phyloP scores from a whole-genome alignment of 495 filamentous ascomycete genomes.

The Xylaria curta region DNA sequence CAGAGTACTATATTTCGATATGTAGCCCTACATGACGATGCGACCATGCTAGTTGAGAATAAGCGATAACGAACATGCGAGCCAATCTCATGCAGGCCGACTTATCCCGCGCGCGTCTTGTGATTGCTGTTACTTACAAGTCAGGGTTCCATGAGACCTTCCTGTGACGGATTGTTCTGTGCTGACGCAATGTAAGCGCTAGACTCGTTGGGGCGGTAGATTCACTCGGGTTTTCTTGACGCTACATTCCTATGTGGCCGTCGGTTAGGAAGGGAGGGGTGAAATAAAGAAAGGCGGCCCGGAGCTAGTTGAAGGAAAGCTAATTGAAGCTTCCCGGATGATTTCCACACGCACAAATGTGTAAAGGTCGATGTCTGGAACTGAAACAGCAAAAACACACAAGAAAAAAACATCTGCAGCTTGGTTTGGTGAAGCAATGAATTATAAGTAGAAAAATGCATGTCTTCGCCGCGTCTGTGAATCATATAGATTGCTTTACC shows the following conservation, averaged over 20 bases:
- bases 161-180: conserved; percentile 18
- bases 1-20: not conserved
- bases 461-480: not conserved
- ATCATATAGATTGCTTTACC: conserved; percentile 1
- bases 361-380: not conserved
- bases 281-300: not conserved
- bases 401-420: not conserved
- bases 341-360: not conserved
- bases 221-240: conserved; percentile 18
- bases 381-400: not conserved
- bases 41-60: not conserved
- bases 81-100: conserved; percentile 23
- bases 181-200: conserved; percentile 28
- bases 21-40: conserved; percentile 27
- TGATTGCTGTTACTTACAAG: conserved; percentile 10
- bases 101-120: not conserved
- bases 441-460: not conserved
- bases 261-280: conserved; percentile 5
- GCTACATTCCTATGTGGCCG: conserved; percentile 15
- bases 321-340: not conserved
- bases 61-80: conserved; percentile 13
- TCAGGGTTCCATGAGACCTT: conserved; percentile 23
- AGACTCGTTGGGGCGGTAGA: conserved; percentile 23
- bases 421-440: not conserved
- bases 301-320: not conserved